These are phyloP conservation scores for Schizosaccharomyces versatilis DNA, from an alignment of 1,139 yeast species.

Conservation along the genomic window DNA sequence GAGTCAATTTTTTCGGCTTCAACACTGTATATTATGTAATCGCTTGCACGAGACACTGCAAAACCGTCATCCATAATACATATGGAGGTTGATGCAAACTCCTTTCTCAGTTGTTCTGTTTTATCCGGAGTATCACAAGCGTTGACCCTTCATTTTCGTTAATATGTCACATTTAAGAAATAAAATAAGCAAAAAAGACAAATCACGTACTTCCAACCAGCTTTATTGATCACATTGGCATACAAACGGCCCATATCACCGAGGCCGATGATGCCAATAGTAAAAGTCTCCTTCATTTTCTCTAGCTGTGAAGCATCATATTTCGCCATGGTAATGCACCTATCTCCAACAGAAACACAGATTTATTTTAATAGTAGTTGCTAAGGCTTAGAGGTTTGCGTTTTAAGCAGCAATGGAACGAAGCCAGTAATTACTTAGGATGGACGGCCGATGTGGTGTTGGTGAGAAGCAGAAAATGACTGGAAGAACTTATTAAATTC, in stretches of 20 bases:
- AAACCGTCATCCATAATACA: conserved; percentile 54
- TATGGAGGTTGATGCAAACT: conserved; percentile 27
- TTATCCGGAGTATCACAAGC: conserved; percentile 72
- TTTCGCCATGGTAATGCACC: too few species aligned
- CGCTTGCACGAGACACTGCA: conserved; percentile 55
- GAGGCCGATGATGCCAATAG: conserved; percentile 73
- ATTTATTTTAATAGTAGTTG: too few species aligned
- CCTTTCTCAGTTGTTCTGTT: conserved; percentile 28
- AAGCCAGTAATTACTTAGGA: too few species aligned
- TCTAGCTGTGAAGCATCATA: not conserved
- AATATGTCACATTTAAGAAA: not conserved
- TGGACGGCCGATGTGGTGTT: too few species aligned
- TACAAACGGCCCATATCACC: conserved; percentile 93
- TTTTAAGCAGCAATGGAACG: too few species aligned
- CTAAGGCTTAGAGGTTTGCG: too few species aligned
- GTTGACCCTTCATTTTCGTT: conserved; percentile 27
- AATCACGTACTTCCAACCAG: conserved; percentile 39
- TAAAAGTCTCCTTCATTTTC: conserved; percentile 2
- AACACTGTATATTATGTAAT: conserved; percentile 67
- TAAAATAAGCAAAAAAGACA: not conserved
- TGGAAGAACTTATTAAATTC: too few species aligned
- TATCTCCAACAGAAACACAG: too few species aligned
- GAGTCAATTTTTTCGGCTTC: conserved; percentile 63
- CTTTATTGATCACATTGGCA: conserved; percentile 51
- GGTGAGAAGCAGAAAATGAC: too few species aligned